Percentiles rank a stretch among this genome's conserved stretches.
Conservation (phyloP, 108 stramenopile species). For the Aurantiochytrium sp. region DNA sequence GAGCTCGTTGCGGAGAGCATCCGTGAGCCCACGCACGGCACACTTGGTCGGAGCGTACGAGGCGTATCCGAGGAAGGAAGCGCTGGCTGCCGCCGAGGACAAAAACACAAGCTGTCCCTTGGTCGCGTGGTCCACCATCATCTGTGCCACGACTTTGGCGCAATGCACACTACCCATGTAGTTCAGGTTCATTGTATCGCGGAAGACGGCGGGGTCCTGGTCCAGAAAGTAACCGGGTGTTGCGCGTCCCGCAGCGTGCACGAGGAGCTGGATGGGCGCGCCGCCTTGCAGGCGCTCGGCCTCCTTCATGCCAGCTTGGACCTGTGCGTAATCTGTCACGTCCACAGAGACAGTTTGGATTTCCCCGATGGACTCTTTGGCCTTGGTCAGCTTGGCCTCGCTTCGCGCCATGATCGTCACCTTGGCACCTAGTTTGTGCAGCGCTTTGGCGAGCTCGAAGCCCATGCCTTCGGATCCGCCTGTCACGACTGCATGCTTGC, state of each 20-base stretch:
- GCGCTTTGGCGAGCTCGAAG: background rate
- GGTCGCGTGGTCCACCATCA: background rate
- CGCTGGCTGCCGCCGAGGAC: background rate
- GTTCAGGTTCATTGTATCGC: background rate
- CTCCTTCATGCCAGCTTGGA: background rate
- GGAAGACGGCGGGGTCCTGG: background rate
- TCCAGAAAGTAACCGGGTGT: slow-evolving; percentile 2
- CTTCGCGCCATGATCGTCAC: slow-evolving; percentile 13
- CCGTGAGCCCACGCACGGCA: slow-evolving; percentile 72
- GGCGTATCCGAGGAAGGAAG: slow-evolving; percentile 62
- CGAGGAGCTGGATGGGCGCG: background rate
- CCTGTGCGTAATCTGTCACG: background rate
- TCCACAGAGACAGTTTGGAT: background rate
- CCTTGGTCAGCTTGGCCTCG: background rate
- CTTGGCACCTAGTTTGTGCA: background rate
- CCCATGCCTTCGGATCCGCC: slow-evolving; percentile 1
- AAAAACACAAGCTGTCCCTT: background rate
- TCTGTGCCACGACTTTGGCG: background rate
- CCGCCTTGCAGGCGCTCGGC: background rate
- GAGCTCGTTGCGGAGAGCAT: slow-evolving; percentile 66
- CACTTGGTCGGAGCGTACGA: slow-evolving; percentile 74
- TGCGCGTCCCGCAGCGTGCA: background rate
- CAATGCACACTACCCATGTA: background rate
- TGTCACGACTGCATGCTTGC: background rate
- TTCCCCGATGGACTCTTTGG: background rate